A percentile compares a stretch with the other conserved stretches of the same genome.
Conservation (phyloP, 2,329 filamentous ascomycete genomes). For the Aspergillus ibericus region DNA sequence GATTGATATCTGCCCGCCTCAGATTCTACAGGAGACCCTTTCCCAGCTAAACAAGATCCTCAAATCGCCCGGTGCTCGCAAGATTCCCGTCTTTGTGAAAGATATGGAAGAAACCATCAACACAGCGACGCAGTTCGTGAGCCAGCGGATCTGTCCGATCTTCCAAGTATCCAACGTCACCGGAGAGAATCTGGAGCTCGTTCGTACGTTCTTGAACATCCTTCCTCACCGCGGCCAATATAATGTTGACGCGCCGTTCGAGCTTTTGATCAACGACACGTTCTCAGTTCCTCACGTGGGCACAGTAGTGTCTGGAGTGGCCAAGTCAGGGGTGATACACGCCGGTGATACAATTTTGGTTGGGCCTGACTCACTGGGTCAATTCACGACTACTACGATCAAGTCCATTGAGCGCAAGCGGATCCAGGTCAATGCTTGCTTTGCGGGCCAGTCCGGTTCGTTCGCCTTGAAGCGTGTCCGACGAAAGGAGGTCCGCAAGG, state of each 20-base stretch:
- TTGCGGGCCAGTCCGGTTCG: slow-evolving; percentile 87
- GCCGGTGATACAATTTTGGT: slow-evolving; percentile 86
- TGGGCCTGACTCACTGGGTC: slow-evolving; percentile 84
- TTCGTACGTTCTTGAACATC: slow-evolving; percentile 91
- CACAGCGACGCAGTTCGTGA: slow-evolving; percentile 94
- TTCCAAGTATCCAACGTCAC: slow-evolving; percentile 99
- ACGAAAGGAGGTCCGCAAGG: slow-evolving; percentile 90
- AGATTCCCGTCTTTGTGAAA: slow-evolving; percentile 95
- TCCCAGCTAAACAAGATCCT: slow-evolving; percentile 89
- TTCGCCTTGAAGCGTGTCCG: slow-evolving; percentile 87
- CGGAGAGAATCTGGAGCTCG: slow-evolving; percentile 83
- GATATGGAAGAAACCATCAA: slow-evolving; percentile 88
- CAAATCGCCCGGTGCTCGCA: slow-evolving; percentile 87
- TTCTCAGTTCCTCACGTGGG: slow-evolving; percentile 97
- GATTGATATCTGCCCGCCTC: slow-evolving; percentile 95
- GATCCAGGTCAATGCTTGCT: slow-evolving; percentile 81
- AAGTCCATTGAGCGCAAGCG: slow-evolving; percentile 94
- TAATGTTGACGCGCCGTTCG: slow-evolving; percentile 81
- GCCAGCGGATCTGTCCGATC: slow-evolving; percentile 90
- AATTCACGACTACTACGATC: slow-evolving; percentile 83
- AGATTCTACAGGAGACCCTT: slow-evolving; percentile 91
- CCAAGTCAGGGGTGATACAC: slow-evolving; percentile 84
- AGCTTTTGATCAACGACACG: slow-evolving; percentile 95
- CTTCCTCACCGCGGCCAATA: slow-evolving; percentile 93
- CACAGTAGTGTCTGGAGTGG: slow-evolving; percentile 91